Conservation (phyloP, 352 stramenopile species). For the Globisporangium apiculatum region DNA sequence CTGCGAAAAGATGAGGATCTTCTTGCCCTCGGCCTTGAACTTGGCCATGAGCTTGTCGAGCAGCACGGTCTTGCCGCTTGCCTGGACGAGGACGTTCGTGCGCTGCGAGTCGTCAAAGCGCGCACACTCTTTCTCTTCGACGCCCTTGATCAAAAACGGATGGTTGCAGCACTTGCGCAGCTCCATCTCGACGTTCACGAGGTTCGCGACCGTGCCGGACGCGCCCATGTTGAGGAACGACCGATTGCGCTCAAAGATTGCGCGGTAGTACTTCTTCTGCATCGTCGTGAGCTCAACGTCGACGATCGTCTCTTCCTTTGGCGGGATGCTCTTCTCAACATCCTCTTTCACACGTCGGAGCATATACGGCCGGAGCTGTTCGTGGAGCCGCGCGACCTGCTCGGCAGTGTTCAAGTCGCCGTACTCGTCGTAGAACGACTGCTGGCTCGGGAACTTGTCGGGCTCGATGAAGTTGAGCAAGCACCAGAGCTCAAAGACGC, state of each 20-base stretch:
- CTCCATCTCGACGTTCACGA: constrained; percentile 99
- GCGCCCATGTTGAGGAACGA: constrained; percentile 85
- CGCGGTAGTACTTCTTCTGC: constrained; percentile 96
- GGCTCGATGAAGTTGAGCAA: constrained; percentile 98
- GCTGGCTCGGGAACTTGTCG: constrained; percentile 92
- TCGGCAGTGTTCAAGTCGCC: constrained; percentile 93
- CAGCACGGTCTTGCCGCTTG: constrained; percentile 96
- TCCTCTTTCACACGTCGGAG: constrained; percentile 99
- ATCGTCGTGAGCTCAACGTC: constrained; percentile 99
- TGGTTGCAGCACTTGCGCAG: constrained; percentile 99
- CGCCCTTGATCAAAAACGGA: constrained; percentile 96
- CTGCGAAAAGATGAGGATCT: constrained; percentile 98
- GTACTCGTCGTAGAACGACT: constrained; percentile 95
- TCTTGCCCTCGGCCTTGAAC: constrained; percentile 95
- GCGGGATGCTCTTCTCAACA: constrained; percentile 99
- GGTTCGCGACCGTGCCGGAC: constrained; percentile 90
- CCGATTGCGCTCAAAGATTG: constrained; percentile 99
- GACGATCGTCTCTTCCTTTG: constrained; percentile 99
- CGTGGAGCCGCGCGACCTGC: constrained; percentile 95
- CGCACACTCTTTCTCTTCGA: constrained; percentile 97
- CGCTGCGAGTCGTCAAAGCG: constrained; percentile 59
- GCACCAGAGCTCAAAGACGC: constrained; percentile 98
- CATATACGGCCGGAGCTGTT: constrained; percentile 98
- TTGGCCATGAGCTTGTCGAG: constrained; percentile 99
- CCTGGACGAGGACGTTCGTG: constrained; percentile 74